Conservation (phyloP, 2,329 filamentous ascomycete genomes). For the Diaporthe caulivora region DNA sequence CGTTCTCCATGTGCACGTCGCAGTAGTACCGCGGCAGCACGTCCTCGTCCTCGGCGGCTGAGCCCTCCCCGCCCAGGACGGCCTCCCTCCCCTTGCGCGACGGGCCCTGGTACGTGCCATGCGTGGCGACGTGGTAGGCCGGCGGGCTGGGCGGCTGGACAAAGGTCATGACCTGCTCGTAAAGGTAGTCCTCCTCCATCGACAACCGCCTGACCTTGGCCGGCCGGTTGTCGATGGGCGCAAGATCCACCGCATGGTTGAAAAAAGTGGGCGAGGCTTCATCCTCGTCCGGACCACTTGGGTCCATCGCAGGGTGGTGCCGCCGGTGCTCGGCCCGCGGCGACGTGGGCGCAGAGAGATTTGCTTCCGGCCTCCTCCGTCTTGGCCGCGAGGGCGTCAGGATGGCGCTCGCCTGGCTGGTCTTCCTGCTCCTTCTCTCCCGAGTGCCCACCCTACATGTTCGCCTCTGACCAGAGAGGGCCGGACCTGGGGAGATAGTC, state of each 20-base stretch:
- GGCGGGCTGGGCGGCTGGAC: slow-evolving; percentile 60
- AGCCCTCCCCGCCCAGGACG: slow-evolving; percentile 43
- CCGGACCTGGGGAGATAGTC: not conserved
- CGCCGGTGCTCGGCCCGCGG: slow-evolving; percentile 5
- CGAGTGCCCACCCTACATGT: slow-evolving; percentile 34
- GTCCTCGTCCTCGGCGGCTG: slow-evolving; percentile 55
- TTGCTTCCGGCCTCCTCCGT: slow-evolving; percentile 21
- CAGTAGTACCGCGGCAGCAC: slow-evolving; percentile 68
- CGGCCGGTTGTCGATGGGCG: slow-evolving; percentile 39
- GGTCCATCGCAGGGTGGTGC: slow-evolving; percentile 32
- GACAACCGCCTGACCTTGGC: slow-evolving; percentile 56
- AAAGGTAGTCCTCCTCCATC: slow-evolving; percentile 68
- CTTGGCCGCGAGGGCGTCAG: slow-evolving; percentile 7
- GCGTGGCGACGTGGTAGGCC: slow-evolving; percentile 46
- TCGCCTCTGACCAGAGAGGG: slow-evolving; percentile 24
- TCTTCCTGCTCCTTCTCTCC: slow-evolving; percentile 28
- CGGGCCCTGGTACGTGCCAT: slow-evolving; percentile 53
- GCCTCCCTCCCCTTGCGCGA: slow-evolving; percentile 38
- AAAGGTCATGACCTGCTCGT: slow-evolving; percentile 64
- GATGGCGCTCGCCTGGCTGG: slow-evolving; percentile 20
- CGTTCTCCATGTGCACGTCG: slow-evolving; percentile 66
- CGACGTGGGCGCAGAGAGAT: not conserved
- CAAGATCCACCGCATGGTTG: slow-evolving; percentile 39
- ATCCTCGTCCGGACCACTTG: slow-evolving; percentile 34
- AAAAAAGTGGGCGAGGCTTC: slow-evolving; percentile 36